Evolutionary conservation across 768 basidiomycete species (phyloP).

Genomic region (Dioszegia aurantiaca): DNA sequence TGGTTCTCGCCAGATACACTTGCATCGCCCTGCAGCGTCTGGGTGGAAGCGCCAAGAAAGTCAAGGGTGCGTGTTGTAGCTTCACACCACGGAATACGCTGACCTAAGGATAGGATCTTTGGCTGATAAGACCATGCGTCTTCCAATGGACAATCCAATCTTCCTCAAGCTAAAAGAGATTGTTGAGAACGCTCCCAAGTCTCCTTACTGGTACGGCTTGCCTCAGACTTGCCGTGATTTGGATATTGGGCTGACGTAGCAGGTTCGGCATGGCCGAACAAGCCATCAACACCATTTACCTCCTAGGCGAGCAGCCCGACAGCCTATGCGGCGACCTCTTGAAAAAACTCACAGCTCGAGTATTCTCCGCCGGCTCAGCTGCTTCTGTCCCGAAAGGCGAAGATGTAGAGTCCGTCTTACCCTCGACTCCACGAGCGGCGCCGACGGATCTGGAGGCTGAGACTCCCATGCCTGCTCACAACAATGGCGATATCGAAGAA

Average conservation of each 20-base stretch:
- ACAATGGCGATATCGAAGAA: background rate
- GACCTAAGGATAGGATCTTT: constrained; percentile 68
- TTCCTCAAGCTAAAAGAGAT: constrained; percentile 77
- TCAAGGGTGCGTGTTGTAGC: constrained; percentile 66
- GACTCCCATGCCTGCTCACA: constrained; percentile 4
- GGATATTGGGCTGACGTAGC: constrained; percentile 5
- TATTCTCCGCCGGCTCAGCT: constrained; percentile 3
- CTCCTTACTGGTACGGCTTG: constrained; percentile 71
- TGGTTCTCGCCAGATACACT: constrained; percentile 86
- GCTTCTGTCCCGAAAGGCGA: constrained; percentile 17
- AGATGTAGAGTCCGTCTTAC: background rate
- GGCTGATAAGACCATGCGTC: constrained; percentile 75
- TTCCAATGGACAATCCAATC: constrained; percentile 81
- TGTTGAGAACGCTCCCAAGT: constrained; percentile 74
- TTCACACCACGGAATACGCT: constrained; percentile 6
- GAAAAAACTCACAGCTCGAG: constrained; percentile 69
- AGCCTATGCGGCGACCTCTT: constrained; percentile 74
- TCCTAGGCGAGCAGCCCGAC: constrained; percentile 90
- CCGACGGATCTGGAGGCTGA: background rate
- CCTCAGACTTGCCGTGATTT: background rate
- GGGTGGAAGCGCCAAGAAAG: constrained; percentile 91
- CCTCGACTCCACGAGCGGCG: constrained; percentile 1
- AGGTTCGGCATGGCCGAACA: constrained; percentile 92
- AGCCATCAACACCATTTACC: constrained; percentile 91
- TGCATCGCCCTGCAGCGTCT: constrained; percentile 88